These are phyloP conservation scores for Coelastrella sp. DNA, from an alignment of 139 green algal species.

Conservation along the genomic window DNA sequence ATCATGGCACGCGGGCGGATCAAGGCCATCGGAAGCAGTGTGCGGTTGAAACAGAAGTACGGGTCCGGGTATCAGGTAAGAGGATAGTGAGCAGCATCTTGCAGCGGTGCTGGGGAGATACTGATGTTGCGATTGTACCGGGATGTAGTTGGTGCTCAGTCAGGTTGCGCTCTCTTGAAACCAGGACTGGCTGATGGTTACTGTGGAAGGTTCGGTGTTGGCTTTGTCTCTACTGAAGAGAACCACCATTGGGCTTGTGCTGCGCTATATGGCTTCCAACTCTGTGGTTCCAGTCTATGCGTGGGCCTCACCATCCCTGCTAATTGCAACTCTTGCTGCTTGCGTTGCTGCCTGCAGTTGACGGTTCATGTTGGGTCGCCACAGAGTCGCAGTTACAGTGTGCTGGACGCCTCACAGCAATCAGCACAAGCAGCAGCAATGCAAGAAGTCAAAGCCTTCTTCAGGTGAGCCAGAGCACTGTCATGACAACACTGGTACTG, in stretches of 20 bases:
- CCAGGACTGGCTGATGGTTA: too few relatives aligned
- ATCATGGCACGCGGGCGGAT: slow-evolving; percentile 79
- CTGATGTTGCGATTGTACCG: too few relatives aligned
- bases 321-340: background rate
- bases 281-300: too few relatives aligned
- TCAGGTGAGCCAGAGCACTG: slow-evolving; percentile 41
- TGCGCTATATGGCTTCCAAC: too few relatives aligned
- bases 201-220: too few relatives aligned
- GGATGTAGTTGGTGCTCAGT: too few relatives aligned
- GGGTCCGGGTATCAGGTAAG: slow-evolving; percentile 84
- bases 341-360: slow-evolving; percentile 32
- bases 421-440: slow-evolving; percentile 37
- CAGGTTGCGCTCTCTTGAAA: too few relatives aligned
- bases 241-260: too few relatives aligned
- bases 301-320: too few relatives aligned
- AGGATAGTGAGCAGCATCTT: too few relatives aligned
- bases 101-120: too few relatives aligned
- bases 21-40: slow-evolving; percentile 81
- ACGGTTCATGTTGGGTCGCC: slow-evolving; percentile 11
- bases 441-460: slow-evolving; percentile 60
- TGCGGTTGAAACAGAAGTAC: slow-evolving; percentile 95
- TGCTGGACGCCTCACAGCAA: slow-evolving; percentile 1
- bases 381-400: background rate
- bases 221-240: too few relatives aligned
- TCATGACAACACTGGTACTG: background rate